These are phyloP conservation scores for Xylaria flabelliformis DNA, from an alignment of 495 filamentous ascomycete species.

Conservation along the genomic window DNA sequence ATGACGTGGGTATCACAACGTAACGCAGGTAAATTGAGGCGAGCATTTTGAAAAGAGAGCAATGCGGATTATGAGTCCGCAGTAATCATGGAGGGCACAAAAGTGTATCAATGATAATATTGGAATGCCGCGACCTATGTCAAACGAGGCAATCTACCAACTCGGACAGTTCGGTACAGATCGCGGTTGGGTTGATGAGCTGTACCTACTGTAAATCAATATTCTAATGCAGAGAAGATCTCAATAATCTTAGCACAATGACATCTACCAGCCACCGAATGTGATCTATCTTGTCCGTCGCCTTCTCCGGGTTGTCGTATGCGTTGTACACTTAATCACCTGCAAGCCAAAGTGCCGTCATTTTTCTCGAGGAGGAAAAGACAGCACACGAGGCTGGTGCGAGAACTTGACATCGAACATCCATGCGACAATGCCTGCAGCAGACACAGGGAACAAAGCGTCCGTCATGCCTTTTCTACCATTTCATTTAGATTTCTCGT, in stretches of 20 bases:
- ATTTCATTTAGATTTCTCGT: slow-evolving; percentile 6
- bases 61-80: background rate
- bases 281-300: slow-evolving; percentile 7
- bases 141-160: slow-evolving; percentile 6
- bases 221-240: background rate
- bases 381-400: slow-evolving; percentile 22
- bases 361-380: slow-evolving; percentile 24
- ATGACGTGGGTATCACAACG: slow-evolving; percentile 4
- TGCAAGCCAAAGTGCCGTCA: slow-evolving; percentile 18
- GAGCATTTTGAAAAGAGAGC: background rate
- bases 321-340: slow-evolving; percentile 15
- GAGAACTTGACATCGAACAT: slow-evolving; percentile 19
- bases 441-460: slow-evolving; percentile 1
- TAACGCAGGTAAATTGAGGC: background rate
- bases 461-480: slow-evolving; percentile 22
- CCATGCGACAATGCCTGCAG: slow-evolving; percentile 13
- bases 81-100: background rate
- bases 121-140: background rate
- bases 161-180: background rate
- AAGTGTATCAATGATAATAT: background rate
- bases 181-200: background rate
- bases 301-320: slow-evolving; percentile 10
- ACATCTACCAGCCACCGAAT: background rate
- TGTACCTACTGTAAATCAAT: background rate
- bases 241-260: slow-evolving; percentile 3